Evolutionary conservation across 805 yeast genomes (phyloP), one percentile per base, ranked within the genome.

Genomic region (Pichia cabralensis): DNA sequence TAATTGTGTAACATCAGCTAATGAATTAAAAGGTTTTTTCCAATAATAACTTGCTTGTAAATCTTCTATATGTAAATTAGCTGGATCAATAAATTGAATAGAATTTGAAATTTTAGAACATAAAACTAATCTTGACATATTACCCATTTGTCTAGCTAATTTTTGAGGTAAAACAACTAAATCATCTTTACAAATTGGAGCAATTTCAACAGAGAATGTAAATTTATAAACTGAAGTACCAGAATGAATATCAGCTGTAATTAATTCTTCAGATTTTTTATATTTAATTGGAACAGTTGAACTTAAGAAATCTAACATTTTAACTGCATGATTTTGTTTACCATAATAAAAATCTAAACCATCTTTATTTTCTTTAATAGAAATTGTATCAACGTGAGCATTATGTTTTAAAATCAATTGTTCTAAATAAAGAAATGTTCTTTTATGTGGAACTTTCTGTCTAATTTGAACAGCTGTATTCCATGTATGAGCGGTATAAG

Each of bases 401-500:
- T 80, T 82, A 58, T 85, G 94, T 56, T 71, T 86, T 60, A 92
- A 69, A 49, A 92, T 92, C 58, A 94, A 69, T 64, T 92, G 99
- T 65, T 92, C 99, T 49, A 92, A 72, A 53, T 84, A 92, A 57
- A 89, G 71, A 58, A 92, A 89, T 8, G 99, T 92, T 69, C 96
- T 80, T 64, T 92, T 92, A 61, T 92, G 98, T 13, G 84, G 75
- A 24, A 92, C 98, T 57, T 94, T 92, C 62, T 92, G 99, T 64
- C 99, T 80, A 49, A 94, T 81, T 65, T 92, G 99, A 24, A 94
- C 95, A 20, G 89, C 76, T 22, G 99, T 96, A 60, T 92, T 80
- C 98, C 98, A 92, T 5, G 97, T 94, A 60, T 92, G 85, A 19
- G 94, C 81, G 22, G 99, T 92, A 53, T 80, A 92, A 1, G 96